Evolutionary conservation across 2,329 filamentous ascomycete genomes (phyloP), one percentile per base, ranked within the genome.

Genomic region (Cordyceps farinosa): DNA sequence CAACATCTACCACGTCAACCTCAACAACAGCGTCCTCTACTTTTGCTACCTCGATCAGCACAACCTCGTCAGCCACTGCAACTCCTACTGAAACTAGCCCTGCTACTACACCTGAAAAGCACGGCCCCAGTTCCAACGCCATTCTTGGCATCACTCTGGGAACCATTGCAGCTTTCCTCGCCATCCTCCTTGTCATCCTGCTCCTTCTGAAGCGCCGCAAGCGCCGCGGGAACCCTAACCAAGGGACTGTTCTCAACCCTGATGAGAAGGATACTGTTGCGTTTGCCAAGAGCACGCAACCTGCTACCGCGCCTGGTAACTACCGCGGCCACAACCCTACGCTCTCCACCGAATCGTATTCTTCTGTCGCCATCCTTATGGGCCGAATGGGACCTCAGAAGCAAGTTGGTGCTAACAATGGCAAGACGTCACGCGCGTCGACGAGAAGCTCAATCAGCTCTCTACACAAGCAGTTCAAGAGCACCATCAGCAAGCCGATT

Each of bases 141-240:
- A 89, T 97, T 34, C 82, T 97, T 1, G 93, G 91, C 40, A 90
- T 91, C 57, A 90, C 90, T 0, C 82, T 98, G 1, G 92, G 93
- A 13, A 87, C 88, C n/a, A 87, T 97, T 29, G 84, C 90, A 59
- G 92, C 90, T 22, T 79, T 92, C 59, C 87, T 89, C 27, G 77
- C 87, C 0, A 72, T 97, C 7, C 78, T 96, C n/a, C 81, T 90
- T 32, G 73, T 90, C 1, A 72, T 92, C n/a, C 81, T 97, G 27
- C 79, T 95, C 57, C 80, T 90, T 9, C 61, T 78, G 68, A 86
- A 84, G 72, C 82, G 83, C 69, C 82, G 83, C 67, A 83, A 79
- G 61, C 76, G 79, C 57, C 81, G 82, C 61, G 72, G 76, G 13
- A 63, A 63, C 42, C 54, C 61, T 3, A 63, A 63, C 45, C 82